These are phyloP conservation scores for Phytophthora cryptogea DNA, from an alignment of 352 stramenopile genomes.

Conservation along the genomic window DNA sequence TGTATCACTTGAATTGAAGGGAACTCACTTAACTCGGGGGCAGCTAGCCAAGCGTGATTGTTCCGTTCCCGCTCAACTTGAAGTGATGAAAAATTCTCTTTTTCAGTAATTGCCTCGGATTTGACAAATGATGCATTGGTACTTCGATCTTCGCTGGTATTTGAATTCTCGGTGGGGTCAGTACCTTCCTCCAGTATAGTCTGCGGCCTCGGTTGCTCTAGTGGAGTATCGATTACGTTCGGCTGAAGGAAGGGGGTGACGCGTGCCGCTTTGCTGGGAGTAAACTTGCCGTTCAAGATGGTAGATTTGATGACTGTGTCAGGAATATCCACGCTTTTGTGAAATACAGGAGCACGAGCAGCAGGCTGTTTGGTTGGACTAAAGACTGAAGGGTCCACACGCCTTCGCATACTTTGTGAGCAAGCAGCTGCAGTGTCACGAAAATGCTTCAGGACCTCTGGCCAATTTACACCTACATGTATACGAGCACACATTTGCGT, in stretches of 20 bases:
- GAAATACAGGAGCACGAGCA: conserved; percentile 9
- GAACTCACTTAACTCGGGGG: conserved; percentile 13
- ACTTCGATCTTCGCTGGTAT: conserved; percentile 5
- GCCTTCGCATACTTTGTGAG: conserved; percentile 52
- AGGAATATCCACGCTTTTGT: conserved; percentile 22
- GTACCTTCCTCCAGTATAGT: conserved; percentile 28
- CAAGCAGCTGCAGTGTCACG: conserved; percentile 39
- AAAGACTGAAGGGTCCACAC: conserved; percentile 32
- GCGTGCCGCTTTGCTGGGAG: conserved; percentile 14
- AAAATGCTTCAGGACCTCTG: conserved; percentile 76
- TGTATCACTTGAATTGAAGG: conserved; percentile 27
- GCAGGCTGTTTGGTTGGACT: conserved; percentile 3
- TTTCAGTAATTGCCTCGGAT: not conserved
- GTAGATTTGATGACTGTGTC: conserved; percentile 45
- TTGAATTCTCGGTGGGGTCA: too few species aligned
- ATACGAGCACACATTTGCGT: not conserved
- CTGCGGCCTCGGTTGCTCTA: conserved; percentile 3
- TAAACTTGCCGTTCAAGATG: conserved; percentile 24
- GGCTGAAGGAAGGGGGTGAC: conserved; percentile 25
- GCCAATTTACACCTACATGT: conserved; percentile 63
- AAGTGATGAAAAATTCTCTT: not conserved
- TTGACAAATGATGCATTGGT: not conserved
- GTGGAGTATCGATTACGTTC: conserved; percentile 11
- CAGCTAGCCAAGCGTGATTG: conserved; percentile 29
- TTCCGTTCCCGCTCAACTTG: conserved; percentile 17